These are phyloP conservation scores for Trichoderma cornu-damae DNA, from an alignment of 2,329 filamentous ascomycete genomes.

Conservation along the genomic window DNA sequence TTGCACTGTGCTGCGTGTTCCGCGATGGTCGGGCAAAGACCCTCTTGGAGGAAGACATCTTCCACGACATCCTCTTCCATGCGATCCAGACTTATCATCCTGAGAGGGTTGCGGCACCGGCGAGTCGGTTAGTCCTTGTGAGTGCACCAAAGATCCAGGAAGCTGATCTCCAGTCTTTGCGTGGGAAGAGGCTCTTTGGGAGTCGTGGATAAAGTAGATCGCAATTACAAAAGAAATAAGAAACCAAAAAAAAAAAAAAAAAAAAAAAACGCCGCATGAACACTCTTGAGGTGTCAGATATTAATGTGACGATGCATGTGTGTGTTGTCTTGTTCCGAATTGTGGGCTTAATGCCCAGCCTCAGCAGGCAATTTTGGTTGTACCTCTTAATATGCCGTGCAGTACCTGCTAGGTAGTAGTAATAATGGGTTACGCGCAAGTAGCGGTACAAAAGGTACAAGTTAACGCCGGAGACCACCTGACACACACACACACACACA, in stretches of 20 bases:
- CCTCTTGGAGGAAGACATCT: slow-evolving; percentile 12
- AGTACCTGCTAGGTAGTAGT: no score
- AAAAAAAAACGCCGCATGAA: neutral
- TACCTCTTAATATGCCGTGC: neutral
- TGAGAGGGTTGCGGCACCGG: neutral
- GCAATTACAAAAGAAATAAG: no score
- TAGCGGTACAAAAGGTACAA: neutral
- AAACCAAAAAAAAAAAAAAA: no score
- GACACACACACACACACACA: neutral
- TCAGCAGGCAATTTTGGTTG: neutral
- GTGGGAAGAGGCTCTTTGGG: neutral
- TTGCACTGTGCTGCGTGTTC: neutral
- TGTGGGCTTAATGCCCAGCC: neutral
- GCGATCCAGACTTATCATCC: neutral
- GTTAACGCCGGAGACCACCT: neutral
- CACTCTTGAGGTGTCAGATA: neutral
- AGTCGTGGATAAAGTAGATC: neutral
- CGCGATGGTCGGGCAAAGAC: slow-evolving; percentile 2
- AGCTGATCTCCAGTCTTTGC: neutral
- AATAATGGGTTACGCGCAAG: neutral
- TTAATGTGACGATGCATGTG: neutral
- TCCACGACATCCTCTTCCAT: slow-evolving; percentile 4
- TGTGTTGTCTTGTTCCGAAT: neutral
- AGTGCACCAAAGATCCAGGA: neutral
- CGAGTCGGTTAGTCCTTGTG: neutral